Conservation (phyloP, 805 yeast genomes). For the Brettanomyces sp. region DNA sequence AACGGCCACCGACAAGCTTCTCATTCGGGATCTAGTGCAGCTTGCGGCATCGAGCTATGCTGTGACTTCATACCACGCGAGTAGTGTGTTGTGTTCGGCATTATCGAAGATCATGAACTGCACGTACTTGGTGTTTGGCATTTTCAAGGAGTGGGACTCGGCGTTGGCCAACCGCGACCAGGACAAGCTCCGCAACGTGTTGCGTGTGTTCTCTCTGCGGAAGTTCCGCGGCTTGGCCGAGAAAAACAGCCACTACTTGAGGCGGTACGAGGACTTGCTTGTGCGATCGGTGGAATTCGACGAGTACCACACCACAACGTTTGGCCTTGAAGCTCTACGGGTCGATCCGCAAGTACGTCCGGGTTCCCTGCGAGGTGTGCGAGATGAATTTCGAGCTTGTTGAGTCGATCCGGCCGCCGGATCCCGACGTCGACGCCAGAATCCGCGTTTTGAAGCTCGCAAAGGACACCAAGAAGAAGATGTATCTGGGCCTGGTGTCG, state of each 20-base stretch:
- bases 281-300: conserved; percentile 49
- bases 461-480: conserved; percentile 45
- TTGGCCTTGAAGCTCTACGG: conserved; percentile 45
- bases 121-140: conserved; percentile 38
- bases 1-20: conserved; percentile 48
- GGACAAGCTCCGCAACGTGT: conserved; percentile 54
- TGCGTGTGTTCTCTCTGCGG: conserved; percentile 46
- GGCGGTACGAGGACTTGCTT: conserved; percentile 37
- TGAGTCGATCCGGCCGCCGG: conserved; percentile 52
- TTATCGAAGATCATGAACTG: conserved; percentile 59
- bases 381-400: conserved; percentile 35
- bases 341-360: conserved; percentile 29
- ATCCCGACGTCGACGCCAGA: conserved; percentile 41
- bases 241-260: conserved; percentile 46
- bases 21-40: conserved; percentile 57
- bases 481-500: conserved; percentile 31
- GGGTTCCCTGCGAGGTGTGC: conserved; percentile 45
- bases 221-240: conserved; percentile 50
- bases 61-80: conserved; percentile 63
- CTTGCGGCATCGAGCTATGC: conserved; percentile 63
- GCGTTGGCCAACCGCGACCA: conserved; percentile 42
- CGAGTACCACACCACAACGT: conserved; percentile 41
- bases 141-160: conserved; percentile 31
- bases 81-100: conserved; percentile 53
- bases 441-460: conserved; percentile 53